A percentile compares a stretch with the other conserved stretches of the same genome.
Evolutionary conservation across 2,329 filamentous ascomycete genomes (phyloP).

Genomic region (Cercospora sp.): DNA sequence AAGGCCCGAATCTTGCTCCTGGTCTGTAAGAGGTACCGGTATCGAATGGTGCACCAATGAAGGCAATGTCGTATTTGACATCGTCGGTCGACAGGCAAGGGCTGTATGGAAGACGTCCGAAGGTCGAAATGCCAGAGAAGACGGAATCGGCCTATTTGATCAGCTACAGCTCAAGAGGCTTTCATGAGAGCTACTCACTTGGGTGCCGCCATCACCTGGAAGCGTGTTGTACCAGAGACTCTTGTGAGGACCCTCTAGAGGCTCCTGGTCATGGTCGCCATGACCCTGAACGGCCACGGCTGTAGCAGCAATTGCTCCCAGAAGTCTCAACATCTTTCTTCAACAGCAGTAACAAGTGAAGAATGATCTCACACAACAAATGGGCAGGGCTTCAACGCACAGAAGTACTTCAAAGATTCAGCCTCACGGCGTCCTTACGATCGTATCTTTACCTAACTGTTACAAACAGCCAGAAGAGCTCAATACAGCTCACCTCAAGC

Average conservation of each 20-base stretch:
- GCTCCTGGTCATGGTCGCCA: conserved; percentile 57
- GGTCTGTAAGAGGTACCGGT: conserved; percentile 67
- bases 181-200: conserved; percentile 52
- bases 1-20: conserved; percentile 79
- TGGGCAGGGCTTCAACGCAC: not conserved
- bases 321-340: conserved; percentile 29
- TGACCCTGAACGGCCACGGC: conserved; percentile 61
- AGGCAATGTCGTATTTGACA: conserved; percentile 80
- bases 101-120: conserved; percentile 74
- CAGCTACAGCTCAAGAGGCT: not conserved
- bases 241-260: conserved; percentile 67
- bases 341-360: not conserved
- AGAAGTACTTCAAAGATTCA: conserved; percentile 9
- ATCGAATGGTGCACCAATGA: conserved; percentile 82
- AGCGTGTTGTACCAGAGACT: conserved; percentile 80
- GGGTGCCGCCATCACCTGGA: conserved; percentile 80
- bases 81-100: conserved; percentile 71
- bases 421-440: conserved; percentile 5
- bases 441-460: conserved; percentile 24
- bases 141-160: conserved; percentile 74
- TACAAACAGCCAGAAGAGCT: conserved; percentile 13
- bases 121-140: conserved; percentile 85
- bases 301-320: conserved; percentile 31
- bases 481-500: conserved; percentile 19
- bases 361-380: not conserved